phyloP scores from a whole-genome alignment of 306 rosid species.

The Gynostemma pentaphyllum region DNA sequence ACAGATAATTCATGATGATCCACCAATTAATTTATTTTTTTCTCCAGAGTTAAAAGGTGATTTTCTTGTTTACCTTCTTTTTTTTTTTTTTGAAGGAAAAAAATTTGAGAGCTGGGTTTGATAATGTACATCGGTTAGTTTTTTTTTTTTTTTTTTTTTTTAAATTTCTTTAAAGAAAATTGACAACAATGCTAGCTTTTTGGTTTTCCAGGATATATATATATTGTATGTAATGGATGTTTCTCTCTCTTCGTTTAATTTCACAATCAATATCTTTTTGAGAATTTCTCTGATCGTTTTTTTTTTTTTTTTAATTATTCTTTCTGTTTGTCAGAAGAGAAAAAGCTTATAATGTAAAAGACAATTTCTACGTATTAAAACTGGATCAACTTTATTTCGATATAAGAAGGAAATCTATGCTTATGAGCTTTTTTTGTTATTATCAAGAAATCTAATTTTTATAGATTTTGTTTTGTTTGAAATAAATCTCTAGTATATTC shows the following conservation, averaged over 20 bases:
- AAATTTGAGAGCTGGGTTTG: constrained; percentile 2
- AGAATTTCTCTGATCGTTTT: background rate
- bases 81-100: background rate
- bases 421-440: background rate
- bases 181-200: constrained; percentile 1
- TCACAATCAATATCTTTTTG: background rate
- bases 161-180: background rate
- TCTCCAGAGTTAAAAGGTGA: background rate
- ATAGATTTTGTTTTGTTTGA: no score
- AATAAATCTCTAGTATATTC: no score
- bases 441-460: no score
- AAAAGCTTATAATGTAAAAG: background rate
- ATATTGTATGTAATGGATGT: background rate
- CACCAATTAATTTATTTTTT: background rate
- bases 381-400: background rate
- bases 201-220: background rate
- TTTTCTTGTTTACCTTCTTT: background rate
- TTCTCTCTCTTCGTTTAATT: no score
- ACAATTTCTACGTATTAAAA: background rate
- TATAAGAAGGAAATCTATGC: background rate
- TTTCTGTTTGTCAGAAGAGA: background rate
- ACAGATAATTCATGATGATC: background rate
- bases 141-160: background rate
- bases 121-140: constrained; percentile 8
- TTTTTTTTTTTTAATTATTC: background rate